phyloP scores from a whole-genome alignment of 768 basidiomycete genomes.

The Sarcomyxa edulis region DNA sequence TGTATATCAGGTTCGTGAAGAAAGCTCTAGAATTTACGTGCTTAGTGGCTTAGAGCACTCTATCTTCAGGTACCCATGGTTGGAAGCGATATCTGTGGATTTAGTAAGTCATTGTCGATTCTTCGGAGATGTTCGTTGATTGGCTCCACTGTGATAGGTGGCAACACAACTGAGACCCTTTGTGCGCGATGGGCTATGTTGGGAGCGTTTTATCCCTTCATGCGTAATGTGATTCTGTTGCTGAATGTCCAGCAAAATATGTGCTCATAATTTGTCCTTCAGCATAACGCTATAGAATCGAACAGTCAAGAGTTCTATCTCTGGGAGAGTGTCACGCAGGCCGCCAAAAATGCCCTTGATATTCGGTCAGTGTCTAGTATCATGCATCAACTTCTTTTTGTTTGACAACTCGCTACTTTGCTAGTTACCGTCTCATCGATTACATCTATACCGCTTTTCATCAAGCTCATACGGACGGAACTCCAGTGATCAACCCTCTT shows the following conservation, averaged over 20 bases:
- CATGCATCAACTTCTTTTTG: neutral
- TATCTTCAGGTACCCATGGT: constrained; percentile 80
- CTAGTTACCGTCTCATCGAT: constrained; percentile 62
- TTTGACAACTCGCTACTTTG: neutral
- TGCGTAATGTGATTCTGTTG: constrained; percentile 53
- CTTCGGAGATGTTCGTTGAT: neutral
- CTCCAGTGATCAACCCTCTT: constrained; percentile 56
- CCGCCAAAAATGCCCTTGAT: constrained; percentile 54
- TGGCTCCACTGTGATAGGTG: constrained; percentile 25
- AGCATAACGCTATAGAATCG: constrained; percentile 51
- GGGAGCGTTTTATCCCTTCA: constrained; percentile 77
- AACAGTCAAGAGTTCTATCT: constrained; percentile 66
- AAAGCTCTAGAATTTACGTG: too few relatives aligned
- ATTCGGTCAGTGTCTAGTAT: constrained; percentile 40
- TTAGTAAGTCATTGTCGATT: constrained; percentile 29
- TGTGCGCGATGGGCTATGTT: constrained; percentile 76
- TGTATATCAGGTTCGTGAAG: constrained; percentile 59
- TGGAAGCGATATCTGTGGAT: constrained; percentile 71
- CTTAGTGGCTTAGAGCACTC: too few relatives aligned
- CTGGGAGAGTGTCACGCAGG: constrained; percentile 52
- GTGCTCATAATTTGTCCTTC: neutral
- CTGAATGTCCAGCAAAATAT: neutral
- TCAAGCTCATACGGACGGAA: constrained; percentile 47
- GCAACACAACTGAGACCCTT: constrained; percentile 60
- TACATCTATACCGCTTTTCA: constrained; percentile 73